Evolutionary conservation across 192 early-diverging fungal species (phyloP).

Genomic region (Linderina pennispora): DNA sequence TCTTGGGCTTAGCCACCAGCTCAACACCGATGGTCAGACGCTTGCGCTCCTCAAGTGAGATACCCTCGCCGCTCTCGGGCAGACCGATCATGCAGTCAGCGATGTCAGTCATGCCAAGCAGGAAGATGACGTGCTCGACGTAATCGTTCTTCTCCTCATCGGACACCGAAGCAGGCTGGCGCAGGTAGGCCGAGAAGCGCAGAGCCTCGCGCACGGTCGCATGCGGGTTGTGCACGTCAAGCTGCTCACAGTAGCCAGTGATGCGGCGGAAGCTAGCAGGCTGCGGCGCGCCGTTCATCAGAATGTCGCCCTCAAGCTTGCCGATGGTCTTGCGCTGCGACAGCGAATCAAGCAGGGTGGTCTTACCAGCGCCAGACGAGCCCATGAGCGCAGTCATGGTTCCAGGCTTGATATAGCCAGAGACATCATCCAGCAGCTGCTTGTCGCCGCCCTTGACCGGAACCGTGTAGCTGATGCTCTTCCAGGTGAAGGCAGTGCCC

Average conservation of each 20-base stretch:
- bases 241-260: conserved; percentile 81
- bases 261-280: conserved; percentile 58
- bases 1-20: conserved; percentile 69
- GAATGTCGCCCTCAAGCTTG: conserved; percentile 57
- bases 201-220: conserved; percentile 64
- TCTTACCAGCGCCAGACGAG: conserved; percentile 61
- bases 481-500: conserved; percentile 61
- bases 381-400: conserved; percentile 82
- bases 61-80: conserved; percentile 63
- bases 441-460: conserved; percentile 49
- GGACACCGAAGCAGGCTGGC: conserved; percentile 59
- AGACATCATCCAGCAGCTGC: conserved; percentile 58
- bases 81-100: conserved; percentile 68
- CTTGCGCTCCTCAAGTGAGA: conserved; percentile 84
- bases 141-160: conserved; percentile 62
- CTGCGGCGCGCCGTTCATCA: conserved; percentile 55
- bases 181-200: conserved; percentile 59
- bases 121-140: conserved; percentile 67
- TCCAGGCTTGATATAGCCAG: conserved; percentile 69
- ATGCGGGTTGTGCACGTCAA: conserved; percentile 71
- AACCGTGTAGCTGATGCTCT: conserved; percentile 53
- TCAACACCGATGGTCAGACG: conserved; percentile 82
- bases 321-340: conserved; percentile 73
- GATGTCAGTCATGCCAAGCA: conserved; percentile 71
- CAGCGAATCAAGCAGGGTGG: conserved; percentile 67